phyloP scores from a whole-genome alignment of 371 early-diverging fungal species.

The Rhizopus arrhizus region DNA sequence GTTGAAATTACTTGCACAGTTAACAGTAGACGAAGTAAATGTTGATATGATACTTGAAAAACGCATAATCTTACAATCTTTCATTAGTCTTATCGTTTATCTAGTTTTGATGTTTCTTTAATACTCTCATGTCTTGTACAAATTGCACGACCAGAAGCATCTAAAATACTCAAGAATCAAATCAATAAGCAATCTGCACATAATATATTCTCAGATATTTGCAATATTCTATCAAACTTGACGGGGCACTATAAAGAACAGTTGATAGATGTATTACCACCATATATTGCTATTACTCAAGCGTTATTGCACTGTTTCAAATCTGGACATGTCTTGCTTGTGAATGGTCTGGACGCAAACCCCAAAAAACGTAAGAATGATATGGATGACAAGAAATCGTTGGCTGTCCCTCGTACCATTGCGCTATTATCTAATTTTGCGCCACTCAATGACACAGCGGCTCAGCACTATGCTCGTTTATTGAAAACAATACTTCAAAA shows the following conservation, averaged over 20 bases:
- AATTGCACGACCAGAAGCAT: slow-evolving; percentile 34
- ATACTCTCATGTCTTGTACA: slow-evolving; percentile 39
- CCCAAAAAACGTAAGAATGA: not conserved
- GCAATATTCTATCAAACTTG: slow-evolving; percentile 47
- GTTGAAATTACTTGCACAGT: slow-evolving; percentile 38
- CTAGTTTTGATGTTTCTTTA: slow-evolving; percentile 35
- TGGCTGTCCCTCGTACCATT: slow-evolving; percentile 10
- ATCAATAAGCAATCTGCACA: slow-evolving; percentile 29
- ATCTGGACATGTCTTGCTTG: slow-evolving; percentile 56
- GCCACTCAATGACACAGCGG: slow-evolving; percentile 54
- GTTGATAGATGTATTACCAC: slow-evolving; percentile 49
- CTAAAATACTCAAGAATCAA: slow-evolving; percentile 24
- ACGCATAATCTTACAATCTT: slow-evolving; percentile 7
- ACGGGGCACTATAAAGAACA: slow-evolving; percentile 51
- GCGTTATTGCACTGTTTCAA: slow-evolving; percentile 60
- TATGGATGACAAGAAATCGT: not conserved
- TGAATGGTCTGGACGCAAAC: slow-evolving; percentile 23
- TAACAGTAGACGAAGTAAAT: slow-evolving; percentile 43
- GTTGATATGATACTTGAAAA: not conserved
- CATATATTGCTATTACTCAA: slow-evolving; percentile 52
- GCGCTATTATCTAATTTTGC: slow-evolving; percentile 32
- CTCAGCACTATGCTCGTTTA: slow-evolving; percentile 58
- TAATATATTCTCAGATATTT: slow-evolving; percentile 45
- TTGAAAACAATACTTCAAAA: slow-evolving; percentile 49
- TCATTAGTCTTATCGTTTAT: slow-evolving; percentile 24